Percentiles rank a stretch among this genome's conserved stretches.
phyloP scores from a whole-genome alignment of 345 rosid species.

The Fremontodendron californicum region DNA sequence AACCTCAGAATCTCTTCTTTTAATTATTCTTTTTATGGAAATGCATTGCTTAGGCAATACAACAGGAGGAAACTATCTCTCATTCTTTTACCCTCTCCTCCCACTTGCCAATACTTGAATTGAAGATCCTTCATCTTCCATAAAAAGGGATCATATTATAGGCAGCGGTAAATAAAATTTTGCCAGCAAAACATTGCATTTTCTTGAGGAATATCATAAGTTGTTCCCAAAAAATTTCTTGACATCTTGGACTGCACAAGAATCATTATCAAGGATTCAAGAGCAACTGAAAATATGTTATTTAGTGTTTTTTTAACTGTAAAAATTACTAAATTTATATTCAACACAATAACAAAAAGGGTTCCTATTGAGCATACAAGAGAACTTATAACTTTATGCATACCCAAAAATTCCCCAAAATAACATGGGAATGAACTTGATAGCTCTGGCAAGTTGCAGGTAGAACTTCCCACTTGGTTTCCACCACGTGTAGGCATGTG shows the following conservation, averaged over 20 bases:
- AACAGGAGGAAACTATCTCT: too few species aligned
- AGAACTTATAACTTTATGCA: constrained; percentile 1
- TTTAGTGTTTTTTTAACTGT: neutral
- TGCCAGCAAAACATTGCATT: too few species aligned
- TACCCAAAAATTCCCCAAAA: constrained; percentile 95
- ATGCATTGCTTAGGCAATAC: too few species aligned
- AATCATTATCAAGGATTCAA: neutral
- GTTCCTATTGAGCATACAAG: neutral
- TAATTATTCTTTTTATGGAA: too few species aligned
- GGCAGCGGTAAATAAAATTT: too few species aligned
- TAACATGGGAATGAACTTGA: constrained; percentile 71
- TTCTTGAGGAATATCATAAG: neutral
- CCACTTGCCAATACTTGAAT: too few species aligned
- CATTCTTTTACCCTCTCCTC: too few species aligned
- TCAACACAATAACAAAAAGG: neutral
- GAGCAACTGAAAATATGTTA: neutral
- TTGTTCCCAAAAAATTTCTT: neutral
- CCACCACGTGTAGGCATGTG: constrained; percentile 80
- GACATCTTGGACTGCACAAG: neutral
- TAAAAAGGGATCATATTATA: too few species aligned
- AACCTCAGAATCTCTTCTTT: too few species aligned
- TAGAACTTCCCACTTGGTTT: constrained; percentile 70
- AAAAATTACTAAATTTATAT: neutral
- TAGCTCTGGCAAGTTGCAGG: constrained; percentile 59
- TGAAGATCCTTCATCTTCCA: too few species aligned